These are phyloP conservation scores for Blastobotrys mokoenaii DNA, from an alignment of 805 yeast species.

Conservation along the genomic window DNA sequence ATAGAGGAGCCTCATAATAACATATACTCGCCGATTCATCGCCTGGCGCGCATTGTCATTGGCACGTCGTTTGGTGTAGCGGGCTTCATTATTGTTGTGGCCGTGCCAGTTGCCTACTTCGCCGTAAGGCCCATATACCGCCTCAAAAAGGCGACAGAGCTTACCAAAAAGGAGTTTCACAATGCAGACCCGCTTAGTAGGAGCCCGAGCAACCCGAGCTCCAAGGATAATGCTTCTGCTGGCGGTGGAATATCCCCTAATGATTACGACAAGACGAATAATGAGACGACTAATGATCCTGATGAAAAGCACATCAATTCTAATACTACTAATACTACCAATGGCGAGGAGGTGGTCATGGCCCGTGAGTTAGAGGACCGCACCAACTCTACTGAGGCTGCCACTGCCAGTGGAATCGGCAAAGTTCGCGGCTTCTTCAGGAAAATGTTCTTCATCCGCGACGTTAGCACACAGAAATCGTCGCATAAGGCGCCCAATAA, in stretches of 20 bases:
- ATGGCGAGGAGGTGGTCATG: not conserved
- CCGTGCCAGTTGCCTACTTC: conserved; percentile 76
- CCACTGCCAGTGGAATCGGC: not conserved
- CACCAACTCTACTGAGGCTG: no score
- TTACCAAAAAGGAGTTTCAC: conserved; percentile 28
- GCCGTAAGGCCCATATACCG: conserved; percentile 77
- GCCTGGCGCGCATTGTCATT: conserved; percentile 57
- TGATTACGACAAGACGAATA: not conserved
- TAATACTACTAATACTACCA: not conserved
- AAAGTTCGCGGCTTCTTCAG: no score
- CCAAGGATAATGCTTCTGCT: no score
- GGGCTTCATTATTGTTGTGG: conserved; percentile 60
- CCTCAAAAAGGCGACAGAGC: conserved; percentile 76
- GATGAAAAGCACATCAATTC: not conserved
- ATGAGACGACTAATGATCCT: not conserved
- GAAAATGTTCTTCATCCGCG: no score
- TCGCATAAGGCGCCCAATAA: conserved; percentile 11
- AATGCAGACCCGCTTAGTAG: conserved; percentile 4
- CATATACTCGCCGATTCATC: conserved; percentile 56
- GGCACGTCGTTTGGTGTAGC: conserved; percentile 78
- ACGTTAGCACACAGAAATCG: no score
- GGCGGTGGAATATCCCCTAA: not conserved
- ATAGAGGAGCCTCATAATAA: conserved; percentile 53
- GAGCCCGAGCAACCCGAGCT: no score
- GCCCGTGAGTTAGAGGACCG: not conserved